Conservation (phyloP, 306 rosid genomes). For the Lagenaria siceraria region DNA sequence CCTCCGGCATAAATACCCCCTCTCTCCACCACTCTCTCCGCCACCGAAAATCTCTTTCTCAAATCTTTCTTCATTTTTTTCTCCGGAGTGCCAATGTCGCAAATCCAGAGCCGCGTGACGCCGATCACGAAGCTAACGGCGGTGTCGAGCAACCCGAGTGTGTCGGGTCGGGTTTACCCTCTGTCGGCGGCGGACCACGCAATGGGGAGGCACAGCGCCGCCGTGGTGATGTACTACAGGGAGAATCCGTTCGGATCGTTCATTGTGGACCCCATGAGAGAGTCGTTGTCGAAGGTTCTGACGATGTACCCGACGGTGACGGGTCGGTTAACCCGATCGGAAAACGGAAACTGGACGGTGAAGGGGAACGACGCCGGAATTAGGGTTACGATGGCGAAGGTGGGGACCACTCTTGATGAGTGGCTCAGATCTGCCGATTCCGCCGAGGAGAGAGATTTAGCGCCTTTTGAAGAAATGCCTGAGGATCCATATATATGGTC, state of each 20-base stretch:
- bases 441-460: conserved; percentile 29
- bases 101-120: conserved; percentile 15
- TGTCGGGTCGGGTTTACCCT: conserved; percentile 13
- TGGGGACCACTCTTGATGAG: conserved; percentile 36
- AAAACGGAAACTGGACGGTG: conserved; percentile 39
- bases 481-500: conserved; percentile 42
- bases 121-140: conserved; percentile 31
- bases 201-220: conserved; percentile 38
- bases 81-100: conserved; percentile 1
- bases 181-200: conserved; percentile 34
- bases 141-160: conserved; percentile 45
- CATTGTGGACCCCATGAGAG: conserved; percentile 41
- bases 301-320: conserved; percentile 39
- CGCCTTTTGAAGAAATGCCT: conserved; percentile 48
- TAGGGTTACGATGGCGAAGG: conserved; percentile 33
- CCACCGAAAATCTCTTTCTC: not conserved
- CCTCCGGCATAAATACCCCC: not conserved
- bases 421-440: conserved; percentile 43
- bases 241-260: conserved; percentile 22
- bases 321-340: conserved; percentile 36
- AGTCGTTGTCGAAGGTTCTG: conserved; percentile 25
- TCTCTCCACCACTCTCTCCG: not conserved
- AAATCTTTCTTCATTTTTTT: not conserved
- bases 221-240: conserved; percentile 40
- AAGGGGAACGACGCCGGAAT: conserved; percentile 57